Base-by-base conservation (phyloP, 164 flowering plant genomes). In the Malania oleifera region DNA sequence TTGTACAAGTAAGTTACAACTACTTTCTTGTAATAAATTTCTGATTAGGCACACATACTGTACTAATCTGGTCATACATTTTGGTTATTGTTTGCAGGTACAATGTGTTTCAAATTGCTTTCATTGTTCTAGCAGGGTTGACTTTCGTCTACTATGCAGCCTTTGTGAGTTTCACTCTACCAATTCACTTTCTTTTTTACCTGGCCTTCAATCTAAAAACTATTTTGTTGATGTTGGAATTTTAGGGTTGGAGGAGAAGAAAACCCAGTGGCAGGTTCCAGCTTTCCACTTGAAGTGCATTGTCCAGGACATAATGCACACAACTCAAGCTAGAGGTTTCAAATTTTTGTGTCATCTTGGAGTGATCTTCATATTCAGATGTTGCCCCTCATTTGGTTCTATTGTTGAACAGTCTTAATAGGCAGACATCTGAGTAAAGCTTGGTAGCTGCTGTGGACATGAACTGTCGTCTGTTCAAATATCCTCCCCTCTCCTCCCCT, bases 31-130 rank as follows among this genome's bases (percentile, higher is more conserved):
- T 1, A 13, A n/a, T 35, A 0, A 19, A 25, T 7, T 50, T 41
- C 51, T 60, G 12, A 22, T 49, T 20, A 28, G 43, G 34, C 60
- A 35, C 11, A 35, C 13, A 27, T 50, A 20, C 31, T 53, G 8
- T 56, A 17, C 29, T 62, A 43, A 61, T 52, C 59, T 6, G 50
- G 20, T 53, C 67, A 19, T 11, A 17, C 29, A 29, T 25, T n/a
- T 64, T 46, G 26, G 0, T 56, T 54, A 9, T 51, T 57, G 37
- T 24, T 61, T 64, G 5, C 95, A 91, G 99, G 93, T 95, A 95
- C 56, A 95, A 95, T 56, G 96, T 91, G 59, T 95, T 95, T 57
- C 99, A 91, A 75, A 88, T 91, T 67, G 97, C 77, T 8, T 95
- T 91, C 67, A 48, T 91, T 50, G 75, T 65, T 52, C 62, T 95